phyloP scores from a whole-genome alignment of 805 yeast genomes.

The Wickerhamiella azymoides region DNA sequence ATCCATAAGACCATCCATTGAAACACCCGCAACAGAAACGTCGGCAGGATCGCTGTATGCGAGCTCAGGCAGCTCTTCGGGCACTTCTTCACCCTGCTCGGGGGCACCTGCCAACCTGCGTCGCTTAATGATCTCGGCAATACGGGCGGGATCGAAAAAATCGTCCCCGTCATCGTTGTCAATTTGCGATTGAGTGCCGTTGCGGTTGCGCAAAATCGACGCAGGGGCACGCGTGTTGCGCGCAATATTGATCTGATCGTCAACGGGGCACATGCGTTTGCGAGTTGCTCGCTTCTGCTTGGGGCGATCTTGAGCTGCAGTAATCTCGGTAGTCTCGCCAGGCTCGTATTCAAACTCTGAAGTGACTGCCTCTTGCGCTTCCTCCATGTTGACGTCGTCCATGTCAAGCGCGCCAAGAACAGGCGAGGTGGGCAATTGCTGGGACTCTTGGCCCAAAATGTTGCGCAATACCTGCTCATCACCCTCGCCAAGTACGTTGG shows the following conservation, averaged over 20 bases:
- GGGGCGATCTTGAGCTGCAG: neutral
- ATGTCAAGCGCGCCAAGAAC: neutral
- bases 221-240: constrained; percentile 4
- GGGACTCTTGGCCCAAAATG: neutral
- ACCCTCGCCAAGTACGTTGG: neutral
- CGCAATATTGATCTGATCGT: neutral
- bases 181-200: neutral
- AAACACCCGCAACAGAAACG: constrained; percentile 3
- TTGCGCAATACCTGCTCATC: constrained; percentile 4
- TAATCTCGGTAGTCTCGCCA: neutral
- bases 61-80: constrained; percentile 5
- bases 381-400: neutral
- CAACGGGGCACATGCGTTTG: constrained; percentile 5
- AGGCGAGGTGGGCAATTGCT: neutral
- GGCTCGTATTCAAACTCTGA: neutral
- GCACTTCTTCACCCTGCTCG: neutral
- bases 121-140: constrained; percentile 4
- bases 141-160: constrained; percentile 4
- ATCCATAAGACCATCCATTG: constrained; percentile 6
- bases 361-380: neutral
- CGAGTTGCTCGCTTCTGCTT: neutral
- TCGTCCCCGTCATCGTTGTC: neutral
- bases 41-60: constrained; percentile 1
- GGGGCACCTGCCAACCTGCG: neutral
- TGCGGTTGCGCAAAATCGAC: no score